These are phyloP conservation scores for Tanacetum coccineum DNA, from an alignment of 129 eudicot species.

Conservation along the genomic window DNA sequence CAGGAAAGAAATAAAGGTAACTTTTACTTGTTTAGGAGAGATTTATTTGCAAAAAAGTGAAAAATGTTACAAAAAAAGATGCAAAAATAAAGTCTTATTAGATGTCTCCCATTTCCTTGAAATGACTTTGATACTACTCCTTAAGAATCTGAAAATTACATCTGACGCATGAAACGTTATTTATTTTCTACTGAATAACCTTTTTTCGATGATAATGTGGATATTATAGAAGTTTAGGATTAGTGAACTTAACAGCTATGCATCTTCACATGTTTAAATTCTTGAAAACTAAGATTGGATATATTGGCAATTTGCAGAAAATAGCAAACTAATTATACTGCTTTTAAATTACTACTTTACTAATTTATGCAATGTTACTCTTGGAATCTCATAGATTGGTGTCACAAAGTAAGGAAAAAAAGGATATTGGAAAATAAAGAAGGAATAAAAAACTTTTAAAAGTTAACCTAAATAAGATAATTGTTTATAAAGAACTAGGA, in stretches of 20 bases:
- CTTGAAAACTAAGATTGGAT: not conserved
- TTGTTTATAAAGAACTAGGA: not conserved
- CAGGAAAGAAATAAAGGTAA: constrained; percentile 33
- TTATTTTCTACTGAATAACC: not conserved
- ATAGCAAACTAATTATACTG: not conserved
- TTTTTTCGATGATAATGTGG: not conserved
- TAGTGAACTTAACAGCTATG: not conserved
- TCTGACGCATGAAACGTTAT: not conserved
- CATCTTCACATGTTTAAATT: not conserved
- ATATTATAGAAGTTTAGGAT: not conserved
- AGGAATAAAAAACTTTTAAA: not conserved
- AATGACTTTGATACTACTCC: constrained; percentile 9
- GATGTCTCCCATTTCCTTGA: constrained; percentile 15
- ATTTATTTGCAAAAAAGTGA: constrained; percentile 15
- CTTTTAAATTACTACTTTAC: not conserved
- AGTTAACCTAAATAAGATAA: not conserved
- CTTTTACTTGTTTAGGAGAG: constrained; percentile 35
- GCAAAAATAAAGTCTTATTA: not conserved
- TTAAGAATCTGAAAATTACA: not conserved
- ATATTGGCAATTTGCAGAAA: too few species aligned
- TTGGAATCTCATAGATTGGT: not conserved
- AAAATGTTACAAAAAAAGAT: constrained; percentile 13
- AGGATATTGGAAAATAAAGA: not conserved
- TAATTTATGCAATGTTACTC: not conserved
- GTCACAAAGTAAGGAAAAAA: not conserved